Base-by-base conservation (phyloP, 345 rosid genomes). In the Carallia pectinifolia region DNA sequence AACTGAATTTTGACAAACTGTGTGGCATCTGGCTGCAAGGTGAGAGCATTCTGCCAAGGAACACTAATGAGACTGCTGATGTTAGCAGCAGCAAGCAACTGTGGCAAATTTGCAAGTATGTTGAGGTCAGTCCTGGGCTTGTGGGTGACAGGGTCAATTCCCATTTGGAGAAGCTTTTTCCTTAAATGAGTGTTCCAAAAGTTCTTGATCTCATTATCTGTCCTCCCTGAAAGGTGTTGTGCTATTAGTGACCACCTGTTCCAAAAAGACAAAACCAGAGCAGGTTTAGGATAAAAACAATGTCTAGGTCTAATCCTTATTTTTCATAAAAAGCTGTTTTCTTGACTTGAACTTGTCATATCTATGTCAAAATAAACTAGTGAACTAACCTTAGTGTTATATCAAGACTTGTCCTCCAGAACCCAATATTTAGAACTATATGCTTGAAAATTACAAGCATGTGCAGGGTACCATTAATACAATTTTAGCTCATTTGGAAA, bases 231-330 rank as follows among this genome's bases (percentile, higher is more conserved):
- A 48, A 90, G 87, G 71, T 82, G 84, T 6, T 84, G 81, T 52
- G 96, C 96, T 64, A 90, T 90, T 23, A 91, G 85, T 19, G 96
- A 88, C 93, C 96, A 90, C 82, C 96, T 90, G 73, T 67, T 58
- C 27, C 47, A 68, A 48, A n/a, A 67, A 54, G 31, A 58, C 9
- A 30, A 23, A 70, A 59, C 9, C 39, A 61, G 0, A 23, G 60
- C 1, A 29, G n/a, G 19, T 56, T 56, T 23, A 56, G 60, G 50
- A 15, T 7, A 3, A 3, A 12, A 16, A 44, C 10, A 4, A 13
- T 0, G 50, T 3, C 4, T 33, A 4, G 34, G 34, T 4, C 34
- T 4, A 33, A 33, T 33, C 34, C 34, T 33, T 33, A 33, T 33
- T 33, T 33, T 33, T 4, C 4, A 33, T 33, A 33, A 33, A 33